Evolutionary conservation across 768 basidiomycete species (phyloP).

Genomic region (Suillus brevipes): DNA sequence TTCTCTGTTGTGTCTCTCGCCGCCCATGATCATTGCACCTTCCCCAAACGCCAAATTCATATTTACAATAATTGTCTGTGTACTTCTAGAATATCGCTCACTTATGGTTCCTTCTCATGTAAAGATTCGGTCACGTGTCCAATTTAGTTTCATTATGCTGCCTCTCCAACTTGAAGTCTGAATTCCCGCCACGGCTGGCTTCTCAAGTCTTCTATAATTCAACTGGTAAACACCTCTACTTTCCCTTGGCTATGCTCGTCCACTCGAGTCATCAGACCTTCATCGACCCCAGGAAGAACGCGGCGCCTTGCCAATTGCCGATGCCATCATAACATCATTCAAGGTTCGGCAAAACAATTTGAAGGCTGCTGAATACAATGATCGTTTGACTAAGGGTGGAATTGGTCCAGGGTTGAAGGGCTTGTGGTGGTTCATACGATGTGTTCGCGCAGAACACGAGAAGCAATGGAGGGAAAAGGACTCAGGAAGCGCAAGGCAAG

Average conservation of each 20-base stretch:
- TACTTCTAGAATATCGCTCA: too few relatives aligned
- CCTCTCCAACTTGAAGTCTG: too few relatives aligned
- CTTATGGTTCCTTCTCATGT: too few relatives aligned
- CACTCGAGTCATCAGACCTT: slow-evolving; percentile 78
- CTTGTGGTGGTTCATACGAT: slow-evolving; percentile 59
- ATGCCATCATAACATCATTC: slow-evolving; percentile 64
- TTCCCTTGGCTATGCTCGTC: slow-evolving; percentile 73
- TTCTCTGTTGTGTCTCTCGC: too few relatives aligned
- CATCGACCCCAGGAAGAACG: slow-evolving; percentile 72
- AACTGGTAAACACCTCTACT: slow-evolving; percentile 76
- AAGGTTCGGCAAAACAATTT: slow-evolving; percentile 52
- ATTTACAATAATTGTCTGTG: too few relatives aligned
- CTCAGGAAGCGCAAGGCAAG: slow-evolving; percentile 65
- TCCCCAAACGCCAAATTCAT: too few relatives aligned
- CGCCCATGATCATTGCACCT: too few relatives aligned
- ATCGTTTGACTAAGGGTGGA: slow-evolving; percentile 62
- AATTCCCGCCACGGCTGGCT: slow-evolving; percentile 57
- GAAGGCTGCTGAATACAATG: slow-evolving; percentile 71
- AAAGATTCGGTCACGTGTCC: too few relatives aligned
- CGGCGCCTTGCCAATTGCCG: slow-evolving; percentile 58
- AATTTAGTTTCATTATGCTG: too few relatives aligned
- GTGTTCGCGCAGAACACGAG: slow-evolving; percentile 52
- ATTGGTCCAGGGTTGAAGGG: slow-evolving; percentile 53
- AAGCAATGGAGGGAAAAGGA: slow-evolving; percentile 62
- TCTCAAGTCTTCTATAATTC: slow-evolving; percentile 64